A percentile compares a stretch with the other conserved stretches of the same genome.
Conservation (phyloP, 2,329 filamentous ascomycete genomes). For the Calonectria pauciramosa region DNA sequence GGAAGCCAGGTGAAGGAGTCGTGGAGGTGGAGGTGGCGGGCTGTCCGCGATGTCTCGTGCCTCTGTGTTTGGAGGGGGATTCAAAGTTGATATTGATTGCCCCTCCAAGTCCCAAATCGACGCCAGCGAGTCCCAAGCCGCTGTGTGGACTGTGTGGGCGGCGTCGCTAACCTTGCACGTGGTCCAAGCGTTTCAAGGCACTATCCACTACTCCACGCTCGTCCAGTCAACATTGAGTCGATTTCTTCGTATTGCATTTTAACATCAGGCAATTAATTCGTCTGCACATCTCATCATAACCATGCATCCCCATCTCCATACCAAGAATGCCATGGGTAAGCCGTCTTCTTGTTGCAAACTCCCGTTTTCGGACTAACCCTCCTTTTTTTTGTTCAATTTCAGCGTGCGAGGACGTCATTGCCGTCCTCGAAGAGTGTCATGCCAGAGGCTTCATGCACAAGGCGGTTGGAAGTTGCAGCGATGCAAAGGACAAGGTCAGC, state of each 20-base stretch:
- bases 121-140: neutral
- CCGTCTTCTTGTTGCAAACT: neutral
- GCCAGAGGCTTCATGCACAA: conserved; percentile 93
- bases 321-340: conserved; percentile 88
- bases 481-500: conserved; percentile 86
- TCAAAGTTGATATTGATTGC: conserved; percentile 38
- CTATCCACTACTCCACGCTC: conserved; percentile 18
- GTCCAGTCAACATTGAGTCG: conserved; percentile 17
- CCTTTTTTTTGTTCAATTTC: conserved; percentile 11
- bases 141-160: conserved; percentile 28
- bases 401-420: conserved; percentile 98
- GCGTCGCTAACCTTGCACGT: conserved; percentile 35
- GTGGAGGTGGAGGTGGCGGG: neutral
- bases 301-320: conserved; percentile 99
- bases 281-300: conserved; percentile 45
- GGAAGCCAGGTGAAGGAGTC: neutral
- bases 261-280: conserved; percentile 22
- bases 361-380: conserved; percentile 32
- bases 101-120: conserved; percentile 36
- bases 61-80: conserved; percentile 21
- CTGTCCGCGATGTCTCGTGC: conserved; percentile 19
- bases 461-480: conserved; percentile 89
- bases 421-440: conserved; percentile 94
- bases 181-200: conserved; percentile 49
- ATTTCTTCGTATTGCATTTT: conserved; percentile 38